These are phyloP conservation scores for Coleophoma crateriformis DNA, from an alignment of 2,329 filamentous ascomycete species.

Conservation along the genomic window DNA sequence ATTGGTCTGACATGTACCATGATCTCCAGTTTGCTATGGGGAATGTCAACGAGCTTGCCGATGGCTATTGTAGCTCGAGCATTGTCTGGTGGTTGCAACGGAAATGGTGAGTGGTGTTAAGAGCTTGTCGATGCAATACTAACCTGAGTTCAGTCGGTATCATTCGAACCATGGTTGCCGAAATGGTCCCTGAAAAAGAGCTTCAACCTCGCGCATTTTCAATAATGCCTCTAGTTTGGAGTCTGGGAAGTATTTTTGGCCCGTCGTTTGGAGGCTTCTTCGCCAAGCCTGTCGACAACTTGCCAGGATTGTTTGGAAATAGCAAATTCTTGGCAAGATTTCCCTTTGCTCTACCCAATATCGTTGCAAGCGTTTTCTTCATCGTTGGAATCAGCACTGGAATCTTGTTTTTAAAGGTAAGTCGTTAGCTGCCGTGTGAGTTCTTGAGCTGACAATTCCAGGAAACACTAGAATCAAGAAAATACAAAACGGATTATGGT, in stretches of 20 bases:
- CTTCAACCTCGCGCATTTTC: slow-evolving; percentile 86
- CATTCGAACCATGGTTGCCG: slow-evolving; percentile 84
- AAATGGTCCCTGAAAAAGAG: slow-evolving; percentile 82
- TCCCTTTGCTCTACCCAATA: slow-evolving; percentile 80
- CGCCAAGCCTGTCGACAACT: slow-evolving; percentile 71
- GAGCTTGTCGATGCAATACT: not conserved
- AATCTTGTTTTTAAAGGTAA: slow-evolving; percentile 68
- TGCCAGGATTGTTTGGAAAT: slow-evolving; percentile 64
- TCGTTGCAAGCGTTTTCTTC: slow-evolving; percentile 73
- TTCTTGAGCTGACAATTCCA: slow-evolving; percentile 23
- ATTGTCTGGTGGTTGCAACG: slow-evolving; percentile 79
- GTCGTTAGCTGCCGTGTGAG: slow-evolving; percentile 2
- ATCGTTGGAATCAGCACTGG: slow-evolving; percentile 69
- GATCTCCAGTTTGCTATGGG: slow-evolving; percentile 75
- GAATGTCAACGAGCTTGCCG: slow-evolving; percentile 69
- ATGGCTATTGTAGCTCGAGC: slow-evolving; percentile 77
- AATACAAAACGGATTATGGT: slow-evolving; percentile 67
- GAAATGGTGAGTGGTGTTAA: slow-evolving; percentile 53
- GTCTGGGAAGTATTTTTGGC: slow-evolving; percentile 79
- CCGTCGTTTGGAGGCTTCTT: slow-evolving; percentile 84
- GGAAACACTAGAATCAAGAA: slow-evolving; percentile 76
- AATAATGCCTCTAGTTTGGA: slow-evolving; percentile 90
- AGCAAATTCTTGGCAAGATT: slow-evolving; percentile 66
- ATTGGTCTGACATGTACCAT: slow-evolving; percentile 72
- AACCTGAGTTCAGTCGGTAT: slow-evolving; percentile 62